Base-by-base conservation (phyloP, 768 basidiomycete genomes). In the Termitomyces sp. region DNA sequence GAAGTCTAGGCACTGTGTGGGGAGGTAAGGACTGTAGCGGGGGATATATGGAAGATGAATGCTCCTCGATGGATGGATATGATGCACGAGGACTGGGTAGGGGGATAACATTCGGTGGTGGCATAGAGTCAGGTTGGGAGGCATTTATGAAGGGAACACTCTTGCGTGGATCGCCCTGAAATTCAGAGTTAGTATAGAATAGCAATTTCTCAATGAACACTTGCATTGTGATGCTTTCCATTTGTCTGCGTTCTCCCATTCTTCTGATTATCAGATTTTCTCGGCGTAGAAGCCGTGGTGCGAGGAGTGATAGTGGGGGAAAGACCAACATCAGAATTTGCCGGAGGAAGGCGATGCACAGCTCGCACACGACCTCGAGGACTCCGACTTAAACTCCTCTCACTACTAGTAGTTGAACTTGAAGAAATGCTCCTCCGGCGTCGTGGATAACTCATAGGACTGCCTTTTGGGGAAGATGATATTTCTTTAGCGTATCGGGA, bases 291-390 rank as follows among this genome's bases (percentile, higher is more conserved):
- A 20, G 50, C 31, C n/a, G 57, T 43, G 32, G 49, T 26, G 47
- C 55, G 58, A 9, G 55, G 34, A 36, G 59, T 34, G 37, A 52
- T 46, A 31, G 56, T 53, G 4, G 62, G 74, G 62, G 65, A 77
- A 13, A 78, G 71, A 20, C 73, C 76, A 14, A 78, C 68, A 16
- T 74, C 53, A 22, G 61, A 59, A 50, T 68, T 62, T 43, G 62
- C 60, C 20, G 71, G 58, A 36, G 90, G 88, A 22, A 90, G 74
- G 39, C 87, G 81, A 66, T 90, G 87, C 41, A 87, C 76, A 12
- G 85, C 72, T 56, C 78, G 80, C 37, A 79, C 73, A 34, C 76
- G 77, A 26, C 78, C 74, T 32, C 69, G 71, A 18, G 82, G 85
- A 64, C 86, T 88, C 57, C 66, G 71, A 64, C 83, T 86, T 36